Conservation (phyloP, 495 filamentous ascomycete species). For the Pyrenula aspistea region DNA sequence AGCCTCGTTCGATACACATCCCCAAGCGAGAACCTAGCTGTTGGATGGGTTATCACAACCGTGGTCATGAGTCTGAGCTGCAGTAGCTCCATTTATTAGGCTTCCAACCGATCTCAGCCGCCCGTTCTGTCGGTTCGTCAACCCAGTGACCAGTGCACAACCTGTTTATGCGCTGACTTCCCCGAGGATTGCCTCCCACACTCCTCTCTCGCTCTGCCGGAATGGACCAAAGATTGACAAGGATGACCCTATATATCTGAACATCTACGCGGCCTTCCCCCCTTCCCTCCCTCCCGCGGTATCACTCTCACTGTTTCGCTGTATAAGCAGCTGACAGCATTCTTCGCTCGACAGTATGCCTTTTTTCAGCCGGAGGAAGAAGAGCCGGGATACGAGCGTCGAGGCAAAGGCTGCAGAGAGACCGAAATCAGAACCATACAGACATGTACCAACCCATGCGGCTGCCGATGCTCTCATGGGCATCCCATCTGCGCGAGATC, state of each 20-base stretch:
- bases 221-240: not conserved
- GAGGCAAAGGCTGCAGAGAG: not conserved
- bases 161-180: not conserved
- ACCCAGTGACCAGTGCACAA: not conserved
- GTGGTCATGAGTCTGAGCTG: not conserved
- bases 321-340: not conserved
- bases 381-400: not conserved
- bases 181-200: not conserved
- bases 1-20: too few species aligned
- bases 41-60: not conserved
- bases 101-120: not conserved
- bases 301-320: too few species aligned
- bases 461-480: slow-evolving; percentile 41
- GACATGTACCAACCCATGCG: slow-evolving; percentile 45
- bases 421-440: slow-evolving; percentile 26
- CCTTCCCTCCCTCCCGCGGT: not conserved
- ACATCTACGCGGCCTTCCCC: not conserved
- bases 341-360: not conserved
- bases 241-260: not conserved
- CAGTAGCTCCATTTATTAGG: not conserved
- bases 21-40: not conserved
- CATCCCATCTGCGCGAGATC: slow-evolving; percentile 35
- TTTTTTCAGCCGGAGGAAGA: not conserved
- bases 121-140: not conserved
- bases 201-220: not conserved